Conservation (phyloP, 495 filamentous ascomycete genomes). For the Hypomontagnella monticulosa region DNA sequence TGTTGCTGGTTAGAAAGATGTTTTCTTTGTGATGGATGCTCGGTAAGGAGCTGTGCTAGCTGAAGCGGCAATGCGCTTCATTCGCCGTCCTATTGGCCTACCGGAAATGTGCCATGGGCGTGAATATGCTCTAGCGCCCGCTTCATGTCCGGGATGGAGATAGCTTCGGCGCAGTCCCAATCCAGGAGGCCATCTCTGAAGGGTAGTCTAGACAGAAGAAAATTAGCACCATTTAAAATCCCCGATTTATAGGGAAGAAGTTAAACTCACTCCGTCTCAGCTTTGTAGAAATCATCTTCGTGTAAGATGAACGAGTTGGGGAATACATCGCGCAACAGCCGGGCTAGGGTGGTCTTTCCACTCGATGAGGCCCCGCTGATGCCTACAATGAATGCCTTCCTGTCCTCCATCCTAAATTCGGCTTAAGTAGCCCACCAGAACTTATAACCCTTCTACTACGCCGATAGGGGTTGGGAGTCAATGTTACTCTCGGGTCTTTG, state of each 20-base stretch:
- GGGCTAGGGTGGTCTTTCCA: constrained; percentile 82
- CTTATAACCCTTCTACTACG: too few relatives aligned
- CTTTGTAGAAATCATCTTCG: constrained; percentile 90
- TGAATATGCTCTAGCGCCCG: constrained; percentile 70
- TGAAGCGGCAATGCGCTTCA: too few relatives aligned
- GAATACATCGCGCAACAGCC: constrained; percentile 78
- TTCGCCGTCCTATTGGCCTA: too few relatives aligned
- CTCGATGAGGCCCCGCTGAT: constrained; percentile 80
- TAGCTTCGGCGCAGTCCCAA: constrained; percentile 84
- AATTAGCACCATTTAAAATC: neutral
- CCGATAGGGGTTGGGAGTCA: too few relatives aligned
- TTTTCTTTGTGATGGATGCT: too few relatives aligned
- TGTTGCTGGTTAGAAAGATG: constrained; percentile 41
- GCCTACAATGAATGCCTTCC: constrained; percentile 69
- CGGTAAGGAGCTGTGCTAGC: too few relatives aligned
- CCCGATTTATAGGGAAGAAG: neutral
- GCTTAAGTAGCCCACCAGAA: too few relatives aligned
- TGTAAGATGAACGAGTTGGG: constrained; percentile 81
- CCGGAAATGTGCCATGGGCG: constrained; percentile 70
- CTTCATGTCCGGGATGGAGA: constrained; percentile 72
- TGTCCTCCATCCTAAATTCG: constrained; percentile 38
- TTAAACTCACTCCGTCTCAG: constrained; percentile 70
- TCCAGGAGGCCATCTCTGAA: constrained; percentile 70
- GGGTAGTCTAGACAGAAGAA: constrained; percentile 51
- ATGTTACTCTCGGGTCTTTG: too few relatives aligned